A percentile compares a stretch with the other conserved stretches of the same genome.
Conservation (phyloP, 352 stramenopile genomes). For the Phytopythium aichiense region DNA sequence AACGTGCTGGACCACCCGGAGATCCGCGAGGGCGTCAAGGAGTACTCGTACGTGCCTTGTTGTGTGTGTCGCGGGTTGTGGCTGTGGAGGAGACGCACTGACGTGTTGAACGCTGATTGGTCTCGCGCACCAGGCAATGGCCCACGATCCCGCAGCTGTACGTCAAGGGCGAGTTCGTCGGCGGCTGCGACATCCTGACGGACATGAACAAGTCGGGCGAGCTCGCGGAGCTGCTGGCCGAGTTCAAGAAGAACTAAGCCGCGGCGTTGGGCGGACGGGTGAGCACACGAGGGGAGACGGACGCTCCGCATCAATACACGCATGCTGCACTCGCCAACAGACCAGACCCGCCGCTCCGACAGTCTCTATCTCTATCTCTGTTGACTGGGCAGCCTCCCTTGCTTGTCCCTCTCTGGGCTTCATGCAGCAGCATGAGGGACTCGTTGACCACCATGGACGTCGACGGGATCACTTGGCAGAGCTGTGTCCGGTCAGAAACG, state of each 20-base stretch:
- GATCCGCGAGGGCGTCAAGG: conserved; percentile 98
- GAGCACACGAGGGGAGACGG: neutral
- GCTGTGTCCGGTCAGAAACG: neutral
- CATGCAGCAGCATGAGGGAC: neutral
- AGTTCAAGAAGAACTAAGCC: conserved; percentile 72
- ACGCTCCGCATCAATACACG: neutral
- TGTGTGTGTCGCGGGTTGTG: conserved; percentile 7
- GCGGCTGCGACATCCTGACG: conserved; percentile 98
- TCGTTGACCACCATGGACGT: neutral
- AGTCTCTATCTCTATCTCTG: too few species aligned
- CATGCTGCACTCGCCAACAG: neutral
- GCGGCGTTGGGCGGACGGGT: conserved; percentile 5
- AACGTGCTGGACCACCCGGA: conserved; percentile 99
- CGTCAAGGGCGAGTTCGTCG: conserved; percentile 98
- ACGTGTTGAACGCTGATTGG: neutral
- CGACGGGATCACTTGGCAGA: neutral
- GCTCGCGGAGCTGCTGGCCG: conserved; percentile 83
- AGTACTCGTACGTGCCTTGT: conserved; percentile 89
- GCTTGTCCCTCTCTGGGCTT: neutral
- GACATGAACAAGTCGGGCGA: conserved; percentile 93
- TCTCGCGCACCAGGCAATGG: conserved; percentile 75
- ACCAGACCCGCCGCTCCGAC: too few species aligned
- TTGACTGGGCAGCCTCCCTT: neutral
- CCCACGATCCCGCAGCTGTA: conserved; percentile 98
- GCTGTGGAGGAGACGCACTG: neutral